Evolutionary conservation across 2,329 filamentous ascomycete species (phyloP), one percentile per base, ranked within the genome.

Genomic region (Neobulgaria alba): DNA sequence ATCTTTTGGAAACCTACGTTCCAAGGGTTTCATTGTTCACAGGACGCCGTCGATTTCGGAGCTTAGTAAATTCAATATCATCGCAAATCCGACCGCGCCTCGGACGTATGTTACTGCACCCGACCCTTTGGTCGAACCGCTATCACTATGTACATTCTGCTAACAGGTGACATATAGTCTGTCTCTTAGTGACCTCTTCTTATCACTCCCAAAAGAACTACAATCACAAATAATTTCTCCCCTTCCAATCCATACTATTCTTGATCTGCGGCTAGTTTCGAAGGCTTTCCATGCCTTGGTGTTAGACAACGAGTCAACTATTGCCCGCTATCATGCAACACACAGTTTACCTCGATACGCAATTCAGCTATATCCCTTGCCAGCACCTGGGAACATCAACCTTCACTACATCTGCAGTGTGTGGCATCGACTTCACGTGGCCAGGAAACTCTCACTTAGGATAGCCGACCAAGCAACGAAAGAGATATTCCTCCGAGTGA

Each of bases 391-490:
- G 14, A 60, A 67, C 14, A 62, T 75, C 38, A 77, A 67, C 45
- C 68, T 82, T 23, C 74, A 79, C 51, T 72, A 80, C 46, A 59
- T 82, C 0, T 81, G 77, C 52, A 71, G 76, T 15, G 63, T 82
- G 50, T 81, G 77, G 77, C 77, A 82, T 56, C 71, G 77, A 14
- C 59, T 82, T 2, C 76, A 81, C 52, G 76, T 81, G 18, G 73
- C 77, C 10, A 69, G 74, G 8, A 82, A 82, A 57, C 59, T 82
- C 10, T 71, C 77, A 0, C 70, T 68, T 42, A 61, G 77, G 38
- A 80, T 81, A 60, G 76, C 75, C 48, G 72, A 78, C 49, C 76
- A 77, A 69, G 75, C 78, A 10, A 77, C 73, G 3, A 79, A 78
- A 49, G 77, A 81, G 46, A 77, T 81, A 10, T 82, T 82, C 48